Percentiles rank a stretch among this genome's conserved stretches.
Conservation (phyloP, 2,329 filamentous ascomycete species). For the Calycina marina region DNA sequence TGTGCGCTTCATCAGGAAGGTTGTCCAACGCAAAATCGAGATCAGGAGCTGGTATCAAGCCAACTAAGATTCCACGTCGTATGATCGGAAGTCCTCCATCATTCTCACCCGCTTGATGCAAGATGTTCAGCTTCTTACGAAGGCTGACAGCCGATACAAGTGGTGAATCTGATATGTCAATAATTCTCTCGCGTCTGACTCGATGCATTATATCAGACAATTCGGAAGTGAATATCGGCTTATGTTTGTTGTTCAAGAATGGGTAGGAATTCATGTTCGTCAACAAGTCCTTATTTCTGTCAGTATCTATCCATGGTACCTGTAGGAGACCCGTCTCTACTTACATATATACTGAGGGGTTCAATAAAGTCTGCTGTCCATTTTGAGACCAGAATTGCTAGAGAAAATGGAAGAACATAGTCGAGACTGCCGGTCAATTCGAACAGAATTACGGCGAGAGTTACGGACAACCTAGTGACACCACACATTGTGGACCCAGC, state of each 20-base stretch:
- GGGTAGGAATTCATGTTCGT: conserved; percentile 97
- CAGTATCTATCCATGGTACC: too few species aligned
- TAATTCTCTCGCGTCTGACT: conserved; percentile 59
- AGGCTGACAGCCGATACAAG: conserved; percentile 64
- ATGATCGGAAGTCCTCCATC: conserved; percentile 86
- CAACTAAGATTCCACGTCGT: conserved; percentile 64
- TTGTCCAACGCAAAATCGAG: conserved; percentile 85
- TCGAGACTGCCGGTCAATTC: conserved; percentile 90
- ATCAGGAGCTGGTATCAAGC: conserved; percentile 85
- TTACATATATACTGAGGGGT: conserved; percentile 79
- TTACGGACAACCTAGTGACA: conserved; percentile 85
- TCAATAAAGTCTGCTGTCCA: conserved; percentile 96
- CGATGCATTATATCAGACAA: conserved; percentile 75
- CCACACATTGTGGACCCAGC: conserved; percentile 97
- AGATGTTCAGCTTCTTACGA: conserved; percentile 63
- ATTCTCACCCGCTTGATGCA: conserved; percentile 77
- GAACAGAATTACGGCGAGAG: conserved; percentile 86
- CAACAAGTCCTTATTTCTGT: conserved; percentile 75
- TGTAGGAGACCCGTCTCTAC: too few species aligned
- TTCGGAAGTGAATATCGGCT: conserved; percentile 79
- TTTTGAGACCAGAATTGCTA: conserved; percentile 88
- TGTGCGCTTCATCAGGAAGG: conserved; percentile 58
- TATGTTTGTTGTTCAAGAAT: conserved; percentile 91
- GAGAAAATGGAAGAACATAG: conserved; percentile 86
- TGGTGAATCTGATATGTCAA: conserved; percentile 76